These are phyloP conservation scores for Lentinula detonsa DNA, from an alignment of 768 basidiomycete species.

Conservation along the genomic window DNA sequence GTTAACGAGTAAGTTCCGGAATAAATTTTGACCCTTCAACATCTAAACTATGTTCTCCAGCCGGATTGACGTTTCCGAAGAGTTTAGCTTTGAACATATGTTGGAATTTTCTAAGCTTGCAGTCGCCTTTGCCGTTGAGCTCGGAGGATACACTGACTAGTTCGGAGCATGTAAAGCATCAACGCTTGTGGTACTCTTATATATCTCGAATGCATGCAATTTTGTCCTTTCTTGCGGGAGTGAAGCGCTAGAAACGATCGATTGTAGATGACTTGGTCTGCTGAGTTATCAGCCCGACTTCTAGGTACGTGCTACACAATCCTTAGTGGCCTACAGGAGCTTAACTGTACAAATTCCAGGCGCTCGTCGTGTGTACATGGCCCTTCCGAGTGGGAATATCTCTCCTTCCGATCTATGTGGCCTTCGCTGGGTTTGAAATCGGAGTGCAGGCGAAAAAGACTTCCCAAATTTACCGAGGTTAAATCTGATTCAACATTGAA, in stretches of 20 bases:
- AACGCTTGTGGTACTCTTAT: background rate
- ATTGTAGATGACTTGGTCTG: too few species aligned
- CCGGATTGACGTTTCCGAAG: slow-evolving; percentile 77
- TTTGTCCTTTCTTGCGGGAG: background rate
- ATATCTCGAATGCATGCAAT: background rate
- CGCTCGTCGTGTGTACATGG: background rate
- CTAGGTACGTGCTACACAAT: too few species aligned
- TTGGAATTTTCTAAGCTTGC: slow-evolving; percentile 82
- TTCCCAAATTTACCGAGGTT: background rate
- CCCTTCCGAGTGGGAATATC: background rate
- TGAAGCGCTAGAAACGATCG: too few species aligned
- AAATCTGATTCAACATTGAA: background rate
- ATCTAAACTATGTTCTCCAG: slow-evolving; percentile 28
- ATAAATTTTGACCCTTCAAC: background rate
- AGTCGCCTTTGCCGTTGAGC: slow-evolving; percentile 73
- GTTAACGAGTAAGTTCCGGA: slow-evolving; percentile 58
- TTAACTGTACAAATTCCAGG: background rate
- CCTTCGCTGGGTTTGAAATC: background rate
- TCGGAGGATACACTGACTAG: slow-evolving; percentile 44
- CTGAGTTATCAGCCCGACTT: too few species aligned
- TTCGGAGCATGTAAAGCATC: background rate
- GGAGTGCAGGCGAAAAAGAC: background rate
- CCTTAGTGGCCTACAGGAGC: background rate
- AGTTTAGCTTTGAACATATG: slow-evolving; percentile 92
- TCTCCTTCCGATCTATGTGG: background rate